Conservation (phyloP, 2,329 filamentous ascomycete species). For the Botrytis fabae region DNA sequence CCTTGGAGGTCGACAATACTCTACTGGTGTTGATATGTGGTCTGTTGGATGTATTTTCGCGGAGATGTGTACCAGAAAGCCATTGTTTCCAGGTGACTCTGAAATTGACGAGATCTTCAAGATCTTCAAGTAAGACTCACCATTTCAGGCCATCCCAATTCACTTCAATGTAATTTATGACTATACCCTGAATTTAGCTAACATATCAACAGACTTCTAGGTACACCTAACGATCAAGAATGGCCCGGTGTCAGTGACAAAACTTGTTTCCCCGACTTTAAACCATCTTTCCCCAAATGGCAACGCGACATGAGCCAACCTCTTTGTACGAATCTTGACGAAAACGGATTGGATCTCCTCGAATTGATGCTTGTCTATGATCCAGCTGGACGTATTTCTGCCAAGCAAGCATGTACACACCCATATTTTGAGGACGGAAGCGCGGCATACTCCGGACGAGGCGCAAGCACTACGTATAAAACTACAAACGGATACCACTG, state of each 20-base stretch:
- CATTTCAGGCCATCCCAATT: neutral
- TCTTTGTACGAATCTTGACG: slow-evolving; percentile 72
- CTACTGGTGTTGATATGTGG: slow-evolving; percentile 95
- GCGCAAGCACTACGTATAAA: slow-evolving; percentile 38
- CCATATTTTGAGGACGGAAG: slow-evolving; percentile 67
- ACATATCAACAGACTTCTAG: slow-evolving; percentile 59
- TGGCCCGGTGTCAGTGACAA: slow-evolving; percentile 74
- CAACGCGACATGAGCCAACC: slow-evolving; percentile 64
- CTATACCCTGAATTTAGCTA: slow-evolving; percentile 22
- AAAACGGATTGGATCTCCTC: slow-evolving; percentile 66
- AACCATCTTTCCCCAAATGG: slow-evolving; percentile 91
- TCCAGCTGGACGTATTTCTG: slow-evolving; percentile 81
- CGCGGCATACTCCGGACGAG: slow-evolving; percentile 40
- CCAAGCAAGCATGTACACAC: slow-evolving; percentile 82
- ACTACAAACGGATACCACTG: slow-evolving; percentile 37
- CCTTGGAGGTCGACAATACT: slow-evolving; percentile 87
- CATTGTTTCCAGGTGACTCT: slow-evolving; percentile 87
- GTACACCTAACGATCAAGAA: slow-evolving; percentile 76
- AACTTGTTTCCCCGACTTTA: slow-evolving; percentile 93
- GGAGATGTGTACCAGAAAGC: slow-evolving; percentile 93
- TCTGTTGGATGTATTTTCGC: slow-evolving; percentile 92
- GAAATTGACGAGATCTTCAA: slow-evolving; percentile 96
- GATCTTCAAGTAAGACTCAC: slow-evolving; percentile 71
- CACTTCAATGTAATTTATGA: neutral
- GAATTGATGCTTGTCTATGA: slow-evolving; percentile 80